These are phyloP conservation scores for Malania oleifera DNA, from an alignment of 164 flowering plant species.

Conservation along the genomic window DNA sequence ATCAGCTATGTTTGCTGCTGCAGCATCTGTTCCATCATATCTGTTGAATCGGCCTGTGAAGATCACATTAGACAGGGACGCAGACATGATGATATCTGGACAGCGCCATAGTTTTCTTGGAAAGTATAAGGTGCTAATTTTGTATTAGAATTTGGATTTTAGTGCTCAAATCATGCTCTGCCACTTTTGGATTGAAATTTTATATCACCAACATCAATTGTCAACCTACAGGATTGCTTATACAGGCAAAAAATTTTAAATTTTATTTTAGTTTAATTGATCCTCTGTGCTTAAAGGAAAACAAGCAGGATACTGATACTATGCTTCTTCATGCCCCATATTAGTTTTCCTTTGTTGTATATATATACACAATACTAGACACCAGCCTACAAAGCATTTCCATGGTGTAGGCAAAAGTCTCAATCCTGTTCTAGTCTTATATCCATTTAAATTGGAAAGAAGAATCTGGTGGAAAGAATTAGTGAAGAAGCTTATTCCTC, in stretches of 20 bases:
- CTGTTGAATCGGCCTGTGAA: slow-evolving; percentile 82
- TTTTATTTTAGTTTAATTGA: too few relatives aligned
- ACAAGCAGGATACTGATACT: too few relatives aligned
- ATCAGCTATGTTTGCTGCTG: slow-evolving; percentile 78
- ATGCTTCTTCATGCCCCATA: too few relatives aligned
- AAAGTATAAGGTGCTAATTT: slow-evolving; percentile 78
- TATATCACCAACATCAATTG: too few relatives aligned
- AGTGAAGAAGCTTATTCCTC: not conserved
- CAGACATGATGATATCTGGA: slow-evolving; percentile 93
- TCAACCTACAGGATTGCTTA: too few relatives aligned
- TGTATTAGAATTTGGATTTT: slow-evolving; percentile 3
- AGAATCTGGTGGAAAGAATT: not conserved
- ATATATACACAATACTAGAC: too few relatives aligned
- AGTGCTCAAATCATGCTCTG: not conserved
- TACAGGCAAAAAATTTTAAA: too few relatives aligned
- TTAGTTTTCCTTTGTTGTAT: too few relatives aligned
- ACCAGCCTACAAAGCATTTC: not conserved
- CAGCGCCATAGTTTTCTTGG: slow-evolving; percentile 99
- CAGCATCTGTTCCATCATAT: slow-evolving; percentile 82
- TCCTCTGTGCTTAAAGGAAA: too few relatives aligned
- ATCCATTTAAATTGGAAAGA: not conserved
- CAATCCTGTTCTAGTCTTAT: not conserved
- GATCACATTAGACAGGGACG: slow-evolving; percentile 80
- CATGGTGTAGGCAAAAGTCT: not conserved
- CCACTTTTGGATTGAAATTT: not conserved